Conservation (phyloP, 176 grass and related monocot species). For the Oryza longistaminata region DNA sequence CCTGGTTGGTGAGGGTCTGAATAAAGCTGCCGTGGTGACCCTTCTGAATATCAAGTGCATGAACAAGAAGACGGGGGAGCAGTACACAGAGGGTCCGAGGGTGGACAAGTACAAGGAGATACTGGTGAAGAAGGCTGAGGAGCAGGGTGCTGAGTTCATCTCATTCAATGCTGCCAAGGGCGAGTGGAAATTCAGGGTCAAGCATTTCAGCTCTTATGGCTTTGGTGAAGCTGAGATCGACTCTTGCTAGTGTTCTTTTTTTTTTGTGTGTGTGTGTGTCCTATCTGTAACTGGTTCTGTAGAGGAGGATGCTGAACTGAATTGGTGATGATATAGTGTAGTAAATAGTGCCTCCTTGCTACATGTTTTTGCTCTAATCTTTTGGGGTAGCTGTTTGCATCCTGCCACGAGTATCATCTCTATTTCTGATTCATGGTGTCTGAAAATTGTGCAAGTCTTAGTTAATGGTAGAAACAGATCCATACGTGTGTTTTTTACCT, state of each 20-base stretch:
- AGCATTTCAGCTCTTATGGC: conserved; percentile 65
- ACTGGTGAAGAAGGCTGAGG: conserved; percentile 55
- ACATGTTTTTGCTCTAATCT: background rate
- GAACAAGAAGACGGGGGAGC: conserved; percentile 68
- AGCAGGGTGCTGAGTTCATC: conserved; percentile 79
- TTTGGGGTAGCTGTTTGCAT: background rate
- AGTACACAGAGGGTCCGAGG: conserved; percentile 47
- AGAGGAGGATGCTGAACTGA: background rate
- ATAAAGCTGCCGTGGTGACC: conserved; percentile 78
- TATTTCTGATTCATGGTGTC: too few species aligned
- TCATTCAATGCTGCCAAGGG: conserved; percentile 62
- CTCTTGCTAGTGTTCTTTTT: background rate
- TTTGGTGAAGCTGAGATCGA: conserved; percentile 12
- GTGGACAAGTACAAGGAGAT: conserved; percentile 73
- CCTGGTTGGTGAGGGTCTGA: conserved; percentile 72
- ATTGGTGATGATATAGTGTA: background rate
- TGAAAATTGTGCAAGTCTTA: too few species aligned
- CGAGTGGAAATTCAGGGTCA: conserved; percentile 94
- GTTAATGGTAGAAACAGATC: too few species aligned
- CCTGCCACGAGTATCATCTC: background rate
- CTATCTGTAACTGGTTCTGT: background rate
- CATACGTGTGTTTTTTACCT: too few species aligned
- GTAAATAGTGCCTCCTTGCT: background rate
- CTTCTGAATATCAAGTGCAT: conserved; percentile 81
- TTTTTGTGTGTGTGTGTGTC: background rate